Evolutionary conservation across 2,329 filamentous ascomycete genomes (phyloP).

Genomic region (Sclerotinia subarctica): DNA sequence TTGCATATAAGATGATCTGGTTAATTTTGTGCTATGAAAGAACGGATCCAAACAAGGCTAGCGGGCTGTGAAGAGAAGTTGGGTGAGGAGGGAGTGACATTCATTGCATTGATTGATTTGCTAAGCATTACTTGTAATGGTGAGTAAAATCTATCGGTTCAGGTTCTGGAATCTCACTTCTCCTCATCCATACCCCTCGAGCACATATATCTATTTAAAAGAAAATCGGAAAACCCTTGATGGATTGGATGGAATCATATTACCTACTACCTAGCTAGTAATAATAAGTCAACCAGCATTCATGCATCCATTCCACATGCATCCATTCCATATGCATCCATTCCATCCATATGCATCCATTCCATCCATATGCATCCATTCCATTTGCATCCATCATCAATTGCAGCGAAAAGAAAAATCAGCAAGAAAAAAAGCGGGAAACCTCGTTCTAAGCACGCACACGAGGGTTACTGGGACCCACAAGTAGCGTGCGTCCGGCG

Average conservation of each 20-base stretch:
- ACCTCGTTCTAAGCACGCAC: background rate
- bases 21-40: background rate
- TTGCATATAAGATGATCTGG: background rate
- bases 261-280: no score
- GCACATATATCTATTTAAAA: background rate
- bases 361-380: background rate
- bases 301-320: background rate
- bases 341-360: background rate
- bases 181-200: background rate
- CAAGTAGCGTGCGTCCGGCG: slow-evolving; percentile 8
- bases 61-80: background rate
- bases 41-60: background rate
- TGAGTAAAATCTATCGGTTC: background rate
- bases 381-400: background rate
- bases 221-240: background rate
- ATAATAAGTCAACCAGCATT: background rate
- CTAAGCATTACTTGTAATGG: slow-evolving; percentile 4
- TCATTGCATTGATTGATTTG: background rate
- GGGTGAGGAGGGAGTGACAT: background rate
- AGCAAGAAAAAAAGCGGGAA: background rate
- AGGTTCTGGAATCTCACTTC: background rate
- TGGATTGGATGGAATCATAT: background rate
- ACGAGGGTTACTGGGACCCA: background rate
- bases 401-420: background rate
- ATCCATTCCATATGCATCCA: background rate